These are phyloP conservation scores for Pyrenophora tritici-repentis DNA, from an alignment of 2,329 filamentous ascomycete genomes.

Conservation along the genomic window DNA sequence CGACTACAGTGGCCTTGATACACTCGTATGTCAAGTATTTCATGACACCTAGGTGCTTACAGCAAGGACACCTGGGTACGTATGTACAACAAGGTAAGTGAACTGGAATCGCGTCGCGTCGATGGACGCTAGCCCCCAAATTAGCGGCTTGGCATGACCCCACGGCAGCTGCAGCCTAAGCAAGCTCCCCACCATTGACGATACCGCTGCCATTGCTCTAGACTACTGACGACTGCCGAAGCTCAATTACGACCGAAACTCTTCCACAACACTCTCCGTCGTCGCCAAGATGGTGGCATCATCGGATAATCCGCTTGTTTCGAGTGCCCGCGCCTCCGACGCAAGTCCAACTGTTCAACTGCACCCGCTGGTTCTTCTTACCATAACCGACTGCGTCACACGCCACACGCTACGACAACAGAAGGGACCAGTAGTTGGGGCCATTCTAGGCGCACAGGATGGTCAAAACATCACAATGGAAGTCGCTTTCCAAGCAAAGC, in stretches of 20 bases:
- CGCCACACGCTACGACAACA: conserved; percentile 81
- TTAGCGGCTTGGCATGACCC: conserved; percentile 14
- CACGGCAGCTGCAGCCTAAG: conserved; percentile 18
- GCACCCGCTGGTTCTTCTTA: conserved; percentile 92
- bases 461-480: conserved; percentile 90
- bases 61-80: too few species aligned
- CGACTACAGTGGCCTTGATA: too few species aligned
- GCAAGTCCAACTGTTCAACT: conserved; percentile 79
- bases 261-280: background rate
- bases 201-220: conserved; percentile 8
- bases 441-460: conserved; percentile 88
- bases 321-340: conserved; percentile 60
- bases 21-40: too few species aligned
- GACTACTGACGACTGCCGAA: background rate
- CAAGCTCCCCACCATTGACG: conserved; percentile 16
- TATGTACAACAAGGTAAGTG: too few species aligned
- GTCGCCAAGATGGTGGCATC: conserved; percentile 42
- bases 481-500: conserved; percentile 84
- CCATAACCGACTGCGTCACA: conserved; percentile 95
- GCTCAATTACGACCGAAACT: background rate
- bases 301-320: conserved; percentile 51
- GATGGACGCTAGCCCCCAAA: background rate
- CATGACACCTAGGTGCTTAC: too few species aligned
- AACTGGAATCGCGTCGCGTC: conserved; percentile 7
- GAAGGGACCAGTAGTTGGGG: conserved; percentile 78